phyloP scores from a whole-genome alignment of 345 rosid genomes.

The Balakata baccata region DNA sequence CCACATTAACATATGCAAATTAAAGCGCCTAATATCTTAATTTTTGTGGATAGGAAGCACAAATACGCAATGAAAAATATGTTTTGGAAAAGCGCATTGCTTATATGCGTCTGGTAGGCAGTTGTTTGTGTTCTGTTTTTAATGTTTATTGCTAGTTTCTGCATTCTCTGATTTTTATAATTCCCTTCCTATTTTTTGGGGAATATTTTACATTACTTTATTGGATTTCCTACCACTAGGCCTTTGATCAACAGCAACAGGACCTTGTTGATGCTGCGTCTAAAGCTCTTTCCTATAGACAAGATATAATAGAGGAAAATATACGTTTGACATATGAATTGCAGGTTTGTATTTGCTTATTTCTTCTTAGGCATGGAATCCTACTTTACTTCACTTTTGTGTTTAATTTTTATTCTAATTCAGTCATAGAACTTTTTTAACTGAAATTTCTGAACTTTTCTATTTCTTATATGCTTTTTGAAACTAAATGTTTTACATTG shows the following conservation, averaged over 20 bases:
- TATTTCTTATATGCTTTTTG: neutral
- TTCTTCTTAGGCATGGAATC: neutral
- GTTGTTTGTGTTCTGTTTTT: conserved; percentile 19
- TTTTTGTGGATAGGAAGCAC: conserved; percentile 64
- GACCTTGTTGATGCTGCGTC: conserved; percentile 97
- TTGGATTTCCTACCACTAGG: conserved; percentile 39
- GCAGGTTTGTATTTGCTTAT: conserved; percentile 47
- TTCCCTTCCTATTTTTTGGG: conserved; percentile 3
- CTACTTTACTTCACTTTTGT: neutral
- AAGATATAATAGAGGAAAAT: conserved; percentile 96
- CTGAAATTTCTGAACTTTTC: neutral
- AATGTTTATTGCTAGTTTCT: neutral
- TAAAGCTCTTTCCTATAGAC: conserved; percentile 92
- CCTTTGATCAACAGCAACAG: conserved; percentile 98
- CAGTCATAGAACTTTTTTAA: neutral
- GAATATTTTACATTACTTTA: conserved; percentile 14
- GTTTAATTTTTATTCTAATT: neutral
- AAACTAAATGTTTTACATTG: too few relatives aligned
- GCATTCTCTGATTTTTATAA: neutral
- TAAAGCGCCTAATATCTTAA: conserved; percentile 21
- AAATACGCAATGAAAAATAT: conserved; percentile 76
- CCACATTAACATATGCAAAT: conserved; percentile 12
- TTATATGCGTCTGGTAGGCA: conserved; percentile 81
- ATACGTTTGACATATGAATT: conserved; percentile 82
- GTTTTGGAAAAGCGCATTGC: conserved; percentile 86